Evolutionary conservation across 192 early-diverging fungal genomes (phyloP).

Genomic region (Geranomyces michiganensis): DNA sequence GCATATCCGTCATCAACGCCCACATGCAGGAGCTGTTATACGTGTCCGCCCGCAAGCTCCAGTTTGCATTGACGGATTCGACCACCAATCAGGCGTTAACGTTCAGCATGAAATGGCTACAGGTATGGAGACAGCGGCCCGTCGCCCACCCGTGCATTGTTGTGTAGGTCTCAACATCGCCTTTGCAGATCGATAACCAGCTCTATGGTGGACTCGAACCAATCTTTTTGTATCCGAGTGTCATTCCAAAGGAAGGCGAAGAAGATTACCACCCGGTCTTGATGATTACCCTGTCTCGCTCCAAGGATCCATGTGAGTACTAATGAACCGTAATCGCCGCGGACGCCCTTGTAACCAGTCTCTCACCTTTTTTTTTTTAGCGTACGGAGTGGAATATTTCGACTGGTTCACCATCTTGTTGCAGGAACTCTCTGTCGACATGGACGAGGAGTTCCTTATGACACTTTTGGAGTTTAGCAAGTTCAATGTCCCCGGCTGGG

Average conservation of each 20-base stretch:
- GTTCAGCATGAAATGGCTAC: constrained; percentile 86
- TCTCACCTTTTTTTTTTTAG: constrained; percentile 34
- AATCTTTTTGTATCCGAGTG: constrained; percentile 93
- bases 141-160: constrained; percentile 16
- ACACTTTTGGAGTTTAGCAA: constrained; percentile 85
- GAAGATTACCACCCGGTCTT: constrained; percentile 69
- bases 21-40: constrained; percentile 84
- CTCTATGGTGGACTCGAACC: constrained; percentile 82
- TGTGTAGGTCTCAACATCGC: constrained; percentile 17
- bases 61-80: constrained; percentile 79
- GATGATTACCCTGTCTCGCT: constrained; percentile 68
- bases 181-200: constrained; percentile 90
- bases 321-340: constrained; percentile 3
- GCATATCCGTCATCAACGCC: constrained; percentile 85
- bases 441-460: constrained; percentile 92
- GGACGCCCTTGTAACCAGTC: neutral
- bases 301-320: constrained; percentile 81
- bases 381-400: constrained; percentile 94
- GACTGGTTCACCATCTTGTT: constrained; percentile 90
- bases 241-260: constrained; percentile 73
- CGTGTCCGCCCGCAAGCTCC: constrained; percentile 74
- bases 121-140: constrained; percentile 40
- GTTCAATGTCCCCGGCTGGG: constrained; percentile 71
- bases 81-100: constrained; percentile 78
- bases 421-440: constrained; percentile 92